Evolutionary conservation across 2,329 filamentous ascomycete genomes (phyloP).

Genomic region (Sporothrix globosa): DNA sequence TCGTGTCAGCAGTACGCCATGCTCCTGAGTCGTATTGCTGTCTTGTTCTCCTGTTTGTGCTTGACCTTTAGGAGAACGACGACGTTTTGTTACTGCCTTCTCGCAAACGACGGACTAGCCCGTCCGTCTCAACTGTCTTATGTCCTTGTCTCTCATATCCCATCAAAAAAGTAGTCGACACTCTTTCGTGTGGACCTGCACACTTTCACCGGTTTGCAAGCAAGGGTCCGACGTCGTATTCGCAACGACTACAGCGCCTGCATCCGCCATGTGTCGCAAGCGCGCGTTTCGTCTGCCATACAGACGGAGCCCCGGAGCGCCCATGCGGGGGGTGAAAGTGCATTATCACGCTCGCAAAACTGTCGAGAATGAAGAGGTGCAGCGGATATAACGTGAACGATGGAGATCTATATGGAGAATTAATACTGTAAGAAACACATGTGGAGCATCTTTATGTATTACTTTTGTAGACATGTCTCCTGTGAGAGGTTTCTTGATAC

Average conservation of each 20-base stretch:
- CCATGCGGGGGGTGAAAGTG: background rate
- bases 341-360: background rate
- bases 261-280: slow-evolving; percentile 16
- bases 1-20: background rate
- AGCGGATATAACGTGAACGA: background rate
- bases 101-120: background rate
- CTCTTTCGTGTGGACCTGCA: background rate
- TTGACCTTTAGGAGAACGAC: background rate
- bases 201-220: background rate
- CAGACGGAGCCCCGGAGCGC: background rate
- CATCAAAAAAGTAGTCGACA: background rate
- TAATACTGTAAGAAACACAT: background rate
- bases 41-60: slow-evolving; percentile 3
- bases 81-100: background rate
- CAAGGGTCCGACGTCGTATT: background rate
- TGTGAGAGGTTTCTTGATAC: background rate
- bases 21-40: background rate
- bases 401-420: background rate
- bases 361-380: background rate
- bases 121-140: background rate
- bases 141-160: background rate
- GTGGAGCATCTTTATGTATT: background rate
- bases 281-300: slow-evolving; percentile 22
- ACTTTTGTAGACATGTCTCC: background rate
- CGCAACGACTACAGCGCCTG: background rate